Evolutionary conservation across 2,329 filamentous ascomycete species (phyloP).

Genomic region (Ophiostoma australiae): DNA sequence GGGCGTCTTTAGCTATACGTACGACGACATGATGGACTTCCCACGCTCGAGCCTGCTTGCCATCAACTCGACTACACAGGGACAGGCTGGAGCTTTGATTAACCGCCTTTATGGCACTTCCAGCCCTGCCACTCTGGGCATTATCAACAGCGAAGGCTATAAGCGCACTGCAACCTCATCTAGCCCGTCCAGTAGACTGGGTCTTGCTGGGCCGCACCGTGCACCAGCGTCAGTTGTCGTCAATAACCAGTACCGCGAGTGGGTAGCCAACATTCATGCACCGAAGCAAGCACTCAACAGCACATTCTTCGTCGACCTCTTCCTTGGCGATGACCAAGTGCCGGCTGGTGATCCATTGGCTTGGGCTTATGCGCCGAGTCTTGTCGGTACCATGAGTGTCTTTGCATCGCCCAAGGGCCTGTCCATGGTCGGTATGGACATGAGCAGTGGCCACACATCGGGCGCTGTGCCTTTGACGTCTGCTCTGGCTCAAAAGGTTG

Average conservation of each 20-base stretch:
- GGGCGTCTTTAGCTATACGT: conserved; percentile 66
- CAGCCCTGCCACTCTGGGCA: background rate
- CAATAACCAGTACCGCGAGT: conserved; percentile 52
- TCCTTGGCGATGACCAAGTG: conserved; percentile 50
- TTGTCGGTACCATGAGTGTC: conserved; percentile 58
- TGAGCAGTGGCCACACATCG: conserved; percentile 39
- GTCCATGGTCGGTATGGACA: conserved; percentile 27
- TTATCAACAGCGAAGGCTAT: background rate
- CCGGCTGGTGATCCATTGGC: conserved; percentile 37
- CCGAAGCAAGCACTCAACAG: conserved; percentile 55
- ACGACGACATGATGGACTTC: conserved; percentile 52
- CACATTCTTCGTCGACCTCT: conserved; percentile 63
- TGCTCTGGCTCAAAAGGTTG: conserved; percentile 43
- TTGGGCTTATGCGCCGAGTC: conserved; percentile 52
- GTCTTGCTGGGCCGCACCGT: background rate
- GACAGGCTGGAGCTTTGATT: conserved; percentile 47
- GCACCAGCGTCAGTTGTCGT: conserved; percentile 33
- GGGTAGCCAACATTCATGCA: conserved; percentile 62
- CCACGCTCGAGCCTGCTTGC: conserved; percentile 26
- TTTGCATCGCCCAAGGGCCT: conserved; percentile 39
- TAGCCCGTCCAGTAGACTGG: background rate
- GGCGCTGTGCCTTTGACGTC: conserved; percentile 51
- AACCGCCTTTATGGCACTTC: conserved; percentile 54
- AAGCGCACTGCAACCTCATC: background rate
- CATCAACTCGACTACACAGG: conserved; percentile 35